phyloP scores from a whole-genome alignment of 352 stramenopile species.

The Pythium biforme region DNA sequence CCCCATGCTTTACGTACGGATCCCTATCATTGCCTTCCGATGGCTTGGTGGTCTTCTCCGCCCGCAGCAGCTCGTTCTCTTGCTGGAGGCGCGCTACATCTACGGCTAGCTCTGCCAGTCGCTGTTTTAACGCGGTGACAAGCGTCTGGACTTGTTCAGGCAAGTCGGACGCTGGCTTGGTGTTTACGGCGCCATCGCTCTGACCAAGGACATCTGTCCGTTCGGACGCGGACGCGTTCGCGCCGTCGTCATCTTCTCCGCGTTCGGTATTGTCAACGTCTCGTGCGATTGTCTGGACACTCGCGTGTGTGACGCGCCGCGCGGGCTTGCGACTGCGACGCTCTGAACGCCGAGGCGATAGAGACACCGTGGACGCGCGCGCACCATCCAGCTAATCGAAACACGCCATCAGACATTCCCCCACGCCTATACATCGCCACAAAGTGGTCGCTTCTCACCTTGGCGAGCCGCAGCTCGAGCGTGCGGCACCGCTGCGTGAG shows the following conservation, averaged over 20 bases:
- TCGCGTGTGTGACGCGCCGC: slow-evolving; percentile 8
- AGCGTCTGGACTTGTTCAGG: slow-evolving; percentile 19
- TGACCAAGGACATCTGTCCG: background rate
- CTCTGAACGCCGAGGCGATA: slow-evolving; percentile 8
- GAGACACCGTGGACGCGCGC: background rate
- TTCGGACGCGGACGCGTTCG: background rate
- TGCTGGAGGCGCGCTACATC: slow-evolving; percentile 43
- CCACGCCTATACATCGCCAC: no score
- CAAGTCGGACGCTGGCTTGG: background rate
- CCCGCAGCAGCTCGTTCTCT: slow-evolving; percentile 55
- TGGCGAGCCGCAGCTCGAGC: slow-evolving; percentile 44
- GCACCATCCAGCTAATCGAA: background rate
- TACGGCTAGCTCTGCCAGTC: slow-evolving; percentile 43
- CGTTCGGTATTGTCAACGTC: background rate
- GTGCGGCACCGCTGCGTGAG: slow-evolving; percentile 35
- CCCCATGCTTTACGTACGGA: no score
- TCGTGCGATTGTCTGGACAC: slow-evolving; percentile 13
- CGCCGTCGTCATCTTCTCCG: background rate
- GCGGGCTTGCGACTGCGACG: background rate
- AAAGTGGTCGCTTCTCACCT: no score
- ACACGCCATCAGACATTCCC: background rate
- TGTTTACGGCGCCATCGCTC: background rate
- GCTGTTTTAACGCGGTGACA: slow-evolving; percentile 37
- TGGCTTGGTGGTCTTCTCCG: no score
- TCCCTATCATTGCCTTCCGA: no score